Conservation (phyloP, 148 eudicot species). For the Hydrangea macrophylla region DNA sequence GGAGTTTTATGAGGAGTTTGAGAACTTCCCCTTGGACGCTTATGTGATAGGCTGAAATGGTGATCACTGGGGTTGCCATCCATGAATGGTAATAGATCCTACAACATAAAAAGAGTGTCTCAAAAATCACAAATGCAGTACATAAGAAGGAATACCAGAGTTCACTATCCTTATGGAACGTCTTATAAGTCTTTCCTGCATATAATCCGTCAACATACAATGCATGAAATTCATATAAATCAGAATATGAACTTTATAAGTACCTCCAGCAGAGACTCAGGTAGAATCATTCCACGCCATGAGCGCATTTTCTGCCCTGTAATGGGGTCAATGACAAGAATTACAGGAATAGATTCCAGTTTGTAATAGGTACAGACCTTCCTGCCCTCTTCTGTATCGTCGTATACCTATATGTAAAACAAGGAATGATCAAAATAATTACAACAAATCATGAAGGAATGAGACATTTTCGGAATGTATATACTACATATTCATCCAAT, state of each 20-base stretch:
- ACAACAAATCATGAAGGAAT: not conserved
- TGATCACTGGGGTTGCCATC: conserved; percentile 73
- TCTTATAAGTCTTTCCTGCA: not conserved
- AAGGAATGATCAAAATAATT: not conserved
- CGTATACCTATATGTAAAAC: conserved; percentile 55
- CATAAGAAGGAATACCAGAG: not conserved
- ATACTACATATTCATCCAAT: not conserved
- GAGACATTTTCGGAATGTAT: not conserved
- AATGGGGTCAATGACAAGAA: conserved; percentile 86
- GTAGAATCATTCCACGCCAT: conserved; percentile 97
- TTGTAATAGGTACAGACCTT: conserved; percentile 91
- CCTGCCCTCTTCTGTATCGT: conserved; percentile 91
- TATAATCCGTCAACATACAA: too few relatives aligned
- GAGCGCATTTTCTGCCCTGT: conserved; percentile 96
- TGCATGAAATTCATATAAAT: not conserved
- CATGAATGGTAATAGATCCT: conserved; percentile 87
- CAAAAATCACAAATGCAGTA: not conserved
- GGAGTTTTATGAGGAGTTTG: conserved; percentile 43
- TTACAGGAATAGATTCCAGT: conserved; percentile 66
- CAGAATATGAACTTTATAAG: conserved; percentile 7
- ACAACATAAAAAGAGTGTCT: conserved; percentile 14
- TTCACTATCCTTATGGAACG: not conserved
- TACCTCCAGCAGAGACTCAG: conserved; percentile 89
- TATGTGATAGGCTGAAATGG: conserved; percentile 60
- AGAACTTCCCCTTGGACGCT: conserved; percentile 74